phyloP scores from a whole-genome alignment of 495 filamentous ascomycete genomes.

The Penicillium waksmanii region DNA sequence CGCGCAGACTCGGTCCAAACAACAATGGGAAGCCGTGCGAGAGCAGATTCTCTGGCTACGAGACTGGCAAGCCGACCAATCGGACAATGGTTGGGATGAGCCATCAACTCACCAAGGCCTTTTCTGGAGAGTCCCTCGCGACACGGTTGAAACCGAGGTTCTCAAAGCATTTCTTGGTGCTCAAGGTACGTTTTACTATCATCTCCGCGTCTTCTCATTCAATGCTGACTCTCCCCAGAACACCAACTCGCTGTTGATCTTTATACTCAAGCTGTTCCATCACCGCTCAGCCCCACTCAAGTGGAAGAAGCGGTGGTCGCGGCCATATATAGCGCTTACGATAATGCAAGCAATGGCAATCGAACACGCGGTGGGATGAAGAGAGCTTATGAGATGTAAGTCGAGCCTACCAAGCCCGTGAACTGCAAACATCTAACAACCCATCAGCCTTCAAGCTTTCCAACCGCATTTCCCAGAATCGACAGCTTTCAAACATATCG shows the following conservation, averaged over 20 bases:
- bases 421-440: conserved; percentile 14
- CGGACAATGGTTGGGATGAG: conserved; percentile 29
- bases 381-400: conserved; percentile 81
- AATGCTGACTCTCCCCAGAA: conserved; percentile 49
- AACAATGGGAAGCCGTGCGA: conserved; percentile 68
- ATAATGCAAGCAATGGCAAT: conserved; percentile 90
- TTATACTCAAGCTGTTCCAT: conserved; percentile 57
- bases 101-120: conserved; percentile 57
- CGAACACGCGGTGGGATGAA: conserved; percentile 80
- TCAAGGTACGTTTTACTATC: conserved; percentile 54
- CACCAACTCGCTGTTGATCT: conserved; percentile 69
- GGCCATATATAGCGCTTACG: conserved; percentile 73
- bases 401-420: conserved; percentile 7
- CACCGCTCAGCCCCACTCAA: conserved; percentile 51
- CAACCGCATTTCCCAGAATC: conserved; percentile 63
- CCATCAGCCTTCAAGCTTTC: conserved; percentile 68
- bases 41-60: conserved; percentile 79
- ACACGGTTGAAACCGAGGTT: conserved; percentile 72
- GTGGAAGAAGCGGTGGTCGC: conserved; percentile 70
- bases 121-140: conserved; percentile 67
- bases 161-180: conserved; percentile 73
- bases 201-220: not conserved
- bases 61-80: conserved; percentile 67
- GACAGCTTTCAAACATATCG: conserved; percentile 56
- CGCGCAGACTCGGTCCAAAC: conserved; percentile 60